These are phyloP conservation scores for Pochonia chlamydosporia DNA, from an alignment of 2,329 filamentous ascomycete genomes.

Conservation along the genomic window DNA sequence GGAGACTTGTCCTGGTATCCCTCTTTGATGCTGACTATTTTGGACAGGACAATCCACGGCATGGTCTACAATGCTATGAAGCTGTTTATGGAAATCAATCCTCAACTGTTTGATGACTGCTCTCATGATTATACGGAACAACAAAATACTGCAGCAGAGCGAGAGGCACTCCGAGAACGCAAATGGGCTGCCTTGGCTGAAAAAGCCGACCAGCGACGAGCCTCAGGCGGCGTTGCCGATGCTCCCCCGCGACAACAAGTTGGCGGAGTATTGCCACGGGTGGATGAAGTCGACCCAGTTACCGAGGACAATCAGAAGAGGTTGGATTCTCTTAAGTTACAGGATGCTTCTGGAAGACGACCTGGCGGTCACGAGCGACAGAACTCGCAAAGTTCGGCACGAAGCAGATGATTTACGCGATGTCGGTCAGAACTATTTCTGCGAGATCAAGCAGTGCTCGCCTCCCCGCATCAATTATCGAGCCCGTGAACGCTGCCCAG, in stretches of 20 bases:
- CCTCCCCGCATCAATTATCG: not conserved
- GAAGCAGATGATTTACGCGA: constrained; percentile 38
- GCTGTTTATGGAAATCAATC: constrained; percentile 99
- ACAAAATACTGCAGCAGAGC: constrained; percentile 83
- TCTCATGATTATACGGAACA: constrained; percentile 97
- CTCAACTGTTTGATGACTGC: constrained; percentile 96
- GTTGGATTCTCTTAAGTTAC: constrained; percentile 82
- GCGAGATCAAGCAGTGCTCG: not conserved
- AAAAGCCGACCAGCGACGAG: constrained; percentile 66
- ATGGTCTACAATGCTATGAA: constrained; percentile 99
- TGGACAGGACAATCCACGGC: constrained; percentile 86
- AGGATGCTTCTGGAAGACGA: constrained; percentile 65
- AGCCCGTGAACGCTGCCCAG: not conserved
- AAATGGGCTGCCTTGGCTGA: constrained; percentile 86
- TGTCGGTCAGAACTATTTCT: not conserved
- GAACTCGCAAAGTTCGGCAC: constrained; percentile 49
- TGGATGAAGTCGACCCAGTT: constrained; percentile 73
- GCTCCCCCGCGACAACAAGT: constrained; percentile 31
- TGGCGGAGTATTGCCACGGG: constrained; percentile 36
- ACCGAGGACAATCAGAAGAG: constrained; percentile 81
- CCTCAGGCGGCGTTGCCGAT: constrained; percentile 25
- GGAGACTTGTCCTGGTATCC: not conserved
- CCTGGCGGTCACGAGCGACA: constrained; percentile 53
- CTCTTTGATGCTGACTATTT: not conserved
- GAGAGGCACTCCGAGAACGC: constrained; percentile 73